Conservation (phyloP, 1,284 basidiomycete genomes). For the Cryptococcus sp. region DNA sequence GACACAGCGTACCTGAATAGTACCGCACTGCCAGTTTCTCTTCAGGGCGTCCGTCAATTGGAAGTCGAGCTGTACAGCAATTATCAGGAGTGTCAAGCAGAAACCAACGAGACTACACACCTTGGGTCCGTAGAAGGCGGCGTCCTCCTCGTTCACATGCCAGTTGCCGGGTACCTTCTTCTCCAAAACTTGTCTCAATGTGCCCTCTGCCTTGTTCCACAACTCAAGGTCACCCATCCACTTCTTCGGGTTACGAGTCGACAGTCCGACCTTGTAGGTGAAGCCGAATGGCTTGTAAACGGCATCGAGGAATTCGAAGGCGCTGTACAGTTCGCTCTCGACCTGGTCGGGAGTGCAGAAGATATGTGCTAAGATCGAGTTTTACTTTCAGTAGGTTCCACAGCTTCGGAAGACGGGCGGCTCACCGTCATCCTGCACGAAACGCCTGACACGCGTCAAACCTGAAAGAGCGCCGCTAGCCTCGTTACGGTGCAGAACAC, state of each 20-base stretch:
- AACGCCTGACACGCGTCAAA: slow-evolving; percentile 88
- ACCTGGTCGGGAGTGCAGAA: slow-evolving; percentile 97
- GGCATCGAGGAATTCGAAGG: slow-evolving; percentile 94
- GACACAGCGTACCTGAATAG: slow-evolving; percentile 61
- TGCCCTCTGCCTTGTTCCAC: slow-evolving; percentile 84
- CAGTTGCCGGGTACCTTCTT: slow-evolving; percentile 86
- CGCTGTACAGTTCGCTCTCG: slow-evolving; percentile 77
- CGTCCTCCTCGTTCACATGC: slow-evolving; percentile 94
- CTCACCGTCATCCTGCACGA: slow-evolving; percentile 90
- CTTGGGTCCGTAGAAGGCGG: slow-evolving; percentile 96
- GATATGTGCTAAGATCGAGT: slow-evolving; percentile 56
- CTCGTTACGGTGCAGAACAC: slow-evolving; percentile 96
- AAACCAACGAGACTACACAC: slow-evolving; percentile 45
- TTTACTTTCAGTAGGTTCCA: neutral
- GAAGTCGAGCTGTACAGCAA: slow-evolving; percentile 69
- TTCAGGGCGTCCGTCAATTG: slow-evolving; percentile 90
- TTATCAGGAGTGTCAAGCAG: slow-evolving; percentile 5
- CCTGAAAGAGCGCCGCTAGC: slow-evolving; percentile 93
- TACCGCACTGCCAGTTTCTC: slow-evolving; percentile 96
- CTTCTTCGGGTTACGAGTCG: slow-evolving; percentile 90
- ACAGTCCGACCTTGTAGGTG: slow-evolving; percentile 92
- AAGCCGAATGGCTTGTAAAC: slow-evolving; percentile 97
- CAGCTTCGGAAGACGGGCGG: neutral
- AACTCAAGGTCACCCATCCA: slow-evolving; percentile 86
- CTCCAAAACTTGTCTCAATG: slow-evolving; percentile 82